Evolutionary conservation across 139 green algal genomes (phyloP).

Genomic region (Marvania coccoides): DNA sequence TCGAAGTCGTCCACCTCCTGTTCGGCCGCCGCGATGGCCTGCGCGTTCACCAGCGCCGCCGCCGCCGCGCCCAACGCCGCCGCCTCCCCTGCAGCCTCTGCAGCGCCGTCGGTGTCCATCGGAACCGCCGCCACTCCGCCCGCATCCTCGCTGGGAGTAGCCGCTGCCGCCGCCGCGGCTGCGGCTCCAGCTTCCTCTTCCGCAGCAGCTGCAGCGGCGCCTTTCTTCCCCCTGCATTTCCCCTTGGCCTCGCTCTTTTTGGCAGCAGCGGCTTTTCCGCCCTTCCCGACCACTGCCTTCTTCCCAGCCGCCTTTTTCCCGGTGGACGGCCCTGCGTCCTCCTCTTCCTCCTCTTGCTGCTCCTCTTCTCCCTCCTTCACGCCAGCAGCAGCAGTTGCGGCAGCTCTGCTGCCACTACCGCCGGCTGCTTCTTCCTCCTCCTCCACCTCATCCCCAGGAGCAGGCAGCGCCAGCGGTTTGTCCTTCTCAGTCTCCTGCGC

Average conservation of each 20-base stretch:
- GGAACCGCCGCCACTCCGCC: neutral
- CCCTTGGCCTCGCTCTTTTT: neutral
- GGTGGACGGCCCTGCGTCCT: neutral
- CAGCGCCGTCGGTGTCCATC: neutral
- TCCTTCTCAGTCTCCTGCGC: neutral
- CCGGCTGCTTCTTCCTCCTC: neutral
- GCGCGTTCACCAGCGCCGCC: neutral
- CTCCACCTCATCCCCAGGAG: too few relatives aligned
- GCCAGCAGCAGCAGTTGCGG: neutral
- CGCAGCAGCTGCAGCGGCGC: neutral
- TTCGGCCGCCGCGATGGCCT: neutral
- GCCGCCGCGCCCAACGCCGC: neutral
- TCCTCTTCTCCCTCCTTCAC: neutral
- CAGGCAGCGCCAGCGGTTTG: too few relatives aligned
- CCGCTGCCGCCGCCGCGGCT: neutral
- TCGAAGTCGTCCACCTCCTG: neutral
- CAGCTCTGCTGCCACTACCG: neutral
- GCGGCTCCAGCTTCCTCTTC: neutral
- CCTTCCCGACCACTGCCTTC: too few relatives aligned
- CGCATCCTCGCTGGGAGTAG: neutral
- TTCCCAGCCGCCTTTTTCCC: neutral
- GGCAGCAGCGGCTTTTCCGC: neutral
- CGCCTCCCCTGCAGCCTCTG: neutral
- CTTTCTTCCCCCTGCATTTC: neutral
- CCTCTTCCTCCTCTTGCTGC: neutral